Base-by-base conservation (phyloP, 768 basidiomycete species). In the Mycena belliarum region DNA sequence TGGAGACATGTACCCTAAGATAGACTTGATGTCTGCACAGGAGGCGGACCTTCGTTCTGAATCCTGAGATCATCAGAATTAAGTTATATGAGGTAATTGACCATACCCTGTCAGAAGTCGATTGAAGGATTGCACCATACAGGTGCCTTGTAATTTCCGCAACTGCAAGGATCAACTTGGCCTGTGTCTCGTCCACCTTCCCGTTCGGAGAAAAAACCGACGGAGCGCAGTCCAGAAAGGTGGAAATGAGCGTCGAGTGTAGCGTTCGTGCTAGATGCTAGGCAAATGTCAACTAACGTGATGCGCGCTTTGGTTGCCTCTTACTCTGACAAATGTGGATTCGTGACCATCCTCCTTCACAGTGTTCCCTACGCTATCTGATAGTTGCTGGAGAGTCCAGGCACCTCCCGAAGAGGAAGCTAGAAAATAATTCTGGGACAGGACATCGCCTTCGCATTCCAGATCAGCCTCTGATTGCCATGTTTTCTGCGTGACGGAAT, bases 181-280 rank as follows among this genome's bases (percentile, higher is more conserved):
- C 70, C 57, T 90, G 87, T 2, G 79, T 80, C 56, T 87, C 86
- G 14, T 82, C 70, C 2, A 85, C 82, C 28, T 66, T 78, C n/a
- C 73, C 73, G 61, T 79, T 81, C 0, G 91, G 88, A 4, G 86
- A 81, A 72, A 96, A 95, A 2, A 89, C 90, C 15, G 82, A 68
- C 2, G 95, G 92, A 5, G 93, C 92, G 62, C 85, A 84, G 69
- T 98, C 95, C 21, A 98, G 82, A 72, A 93, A 92, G 2, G 90
- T 87, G 21, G 93, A 87, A 2, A 93, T 75, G 12, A 98, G 75
- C 11, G 87, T 86, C 4, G 93, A 80, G 64, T 94, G 84, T n/a
- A 98, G 72, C 15, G 86, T 82, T 50, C 81, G 79, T 55, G 89
- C 84, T 25, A 97, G 75, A 69, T 81, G 82, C 89, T 91, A 61